These are phyloP conservation scores for Cercospora nicotianae DNA, from an alignment of 2,329 filamentous ascomycete species.

Conservation along the genomic window DNA sequence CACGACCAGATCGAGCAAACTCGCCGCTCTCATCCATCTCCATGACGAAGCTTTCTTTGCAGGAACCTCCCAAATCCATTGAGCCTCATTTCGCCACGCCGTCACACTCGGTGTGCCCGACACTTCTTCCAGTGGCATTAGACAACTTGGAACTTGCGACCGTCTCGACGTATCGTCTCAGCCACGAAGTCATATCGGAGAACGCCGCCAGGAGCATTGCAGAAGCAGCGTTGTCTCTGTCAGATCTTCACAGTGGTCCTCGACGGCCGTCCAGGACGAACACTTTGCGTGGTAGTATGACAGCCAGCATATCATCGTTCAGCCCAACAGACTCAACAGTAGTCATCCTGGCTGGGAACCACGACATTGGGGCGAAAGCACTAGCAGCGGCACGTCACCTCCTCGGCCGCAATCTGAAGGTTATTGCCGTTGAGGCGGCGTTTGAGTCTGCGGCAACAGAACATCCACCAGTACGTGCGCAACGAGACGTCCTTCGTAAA, in stretches of 20 bases:
- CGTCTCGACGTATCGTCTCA: conserved; percentile 80
- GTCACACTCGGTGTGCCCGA: conserved; percentile 57
- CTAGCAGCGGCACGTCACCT: conserved; percentile 85
- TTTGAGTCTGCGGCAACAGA: conserved; percentile 80
- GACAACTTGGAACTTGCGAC: conserved; percentile 90
- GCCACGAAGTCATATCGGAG: conserved; percentile 87
- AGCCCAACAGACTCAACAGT: conserved; percentile 52
- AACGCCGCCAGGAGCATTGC: conserved; percentile 88
- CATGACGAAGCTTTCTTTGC: conserved; percentile 27
- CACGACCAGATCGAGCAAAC: conserved; percentile 33
- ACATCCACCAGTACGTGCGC: conserved; percentile 75
- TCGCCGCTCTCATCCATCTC: conserved; percentile 37
- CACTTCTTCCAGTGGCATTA: conserved; percentile 74
- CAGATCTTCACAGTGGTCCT: conserved; percentile 27
- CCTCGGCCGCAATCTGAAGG: conserved; percentile 75
- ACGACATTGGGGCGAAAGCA: conserved; percentile 81
- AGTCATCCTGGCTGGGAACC: conserved; percentile 91
- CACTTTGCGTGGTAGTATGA: conserved; percentile 59
- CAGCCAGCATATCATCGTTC: conserved; percentile 56
- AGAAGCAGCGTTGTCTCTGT: conserved; percentile 65
- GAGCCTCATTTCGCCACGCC: conserved; percentile 53
- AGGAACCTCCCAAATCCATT: conserved; percentile 1
- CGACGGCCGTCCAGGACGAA: conserved; percentile 35
- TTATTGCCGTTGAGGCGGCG: conserved; percentile 80
- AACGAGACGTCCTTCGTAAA: conserved; percentile 79